These are phyloP conservation scores for Neopestalotiopsis rosae DNA, from an alignment of 2,329 filamentous ascomycete genomes.

Conservation along the genomic window DNA sequence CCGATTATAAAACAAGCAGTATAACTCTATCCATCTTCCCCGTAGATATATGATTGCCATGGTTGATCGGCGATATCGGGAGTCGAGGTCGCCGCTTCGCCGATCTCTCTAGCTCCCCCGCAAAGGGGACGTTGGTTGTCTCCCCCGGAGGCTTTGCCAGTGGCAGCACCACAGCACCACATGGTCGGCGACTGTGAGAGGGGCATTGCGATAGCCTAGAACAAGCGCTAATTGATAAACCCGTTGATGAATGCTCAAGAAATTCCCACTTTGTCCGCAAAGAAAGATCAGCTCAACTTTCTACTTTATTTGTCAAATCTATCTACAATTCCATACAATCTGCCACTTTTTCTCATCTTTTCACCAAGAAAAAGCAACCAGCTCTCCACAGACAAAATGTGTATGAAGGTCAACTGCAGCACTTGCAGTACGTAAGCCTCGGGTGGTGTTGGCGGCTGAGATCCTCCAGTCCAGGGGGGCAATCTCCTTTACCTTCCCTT, in stretches of 20 bases:
- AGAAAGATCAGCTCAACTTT: neutral
- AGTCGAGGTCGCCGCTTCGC: neutral
- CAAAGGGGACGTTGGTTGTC: neutral
- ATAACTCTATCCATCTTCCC: too few relatives aligned
- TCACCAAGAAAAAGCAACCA: neutral
- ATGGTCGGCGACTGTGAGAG: neutral
- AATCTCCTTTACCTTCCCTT: too few relatives aligned
- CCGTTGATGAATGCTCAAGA: too few relatives aligned
- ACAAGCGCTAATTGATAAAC: neutral
- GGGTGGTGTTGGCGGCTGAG: too few relatives aligned
- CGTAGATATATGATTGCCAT: too few relatives aligned
- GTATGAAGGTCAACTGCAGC: constrained; percentile 66
- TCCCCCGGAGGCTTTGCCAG: neutral
- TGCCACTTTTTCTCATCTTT: neutral
- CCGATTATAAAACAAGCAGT: too few relatives aligned
- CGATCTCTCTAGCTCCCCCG: neutral
- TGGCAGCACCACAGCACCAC: neutral
- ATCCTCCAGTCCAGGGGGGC: too few relatives aligned
- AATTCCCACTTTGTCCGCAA: neutral
- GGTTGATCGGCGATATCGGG: constrained; percentile 13
- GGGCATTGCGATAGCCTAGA: neutral
- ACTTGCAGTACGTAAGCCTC: constrained; percentile 61
- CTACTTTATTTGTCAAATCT: neutral
- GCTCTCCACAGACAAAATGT: constrained; percentile 54
- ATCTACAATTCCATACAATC: neutral